These are phyloP conservation scores for Neodidymelliopsis sp. DNA, from an alignment of 2,329 filamentous ascomycete species.

Conservation along the genomic window DNA sequence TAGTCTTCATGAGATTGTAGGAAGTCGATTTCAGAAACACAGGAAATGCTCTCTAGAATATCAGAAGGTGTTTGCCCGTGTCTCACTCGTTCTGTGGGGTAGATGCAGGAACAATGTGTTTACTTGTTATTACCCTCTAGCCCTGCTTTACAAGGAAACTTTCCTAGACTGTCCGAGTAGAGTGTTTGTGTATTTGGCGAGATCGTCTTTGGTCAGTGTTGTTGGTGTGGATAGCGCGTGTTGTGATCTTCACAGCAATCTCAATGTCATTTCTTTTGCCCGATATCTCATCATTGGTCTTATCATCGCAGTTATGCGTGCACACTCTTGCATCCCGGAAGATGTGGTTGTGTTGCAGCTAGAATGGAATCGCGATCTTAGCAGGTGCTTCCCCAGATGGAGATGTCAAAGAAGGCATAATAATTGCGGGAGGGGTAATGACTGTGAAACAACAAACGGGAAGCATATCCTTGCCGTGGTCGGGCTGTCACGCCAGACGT, in stretches of 20 bases:
- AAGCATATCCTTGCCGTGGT: slow-evolving; percentile 9
- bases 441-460: slow-evolving; percentile 10
- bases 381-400: slow-evolving; percentile 13
- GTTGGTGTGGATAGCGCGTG: not conserved
- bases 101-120: too few species aligned
- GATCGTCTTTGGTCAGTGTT: not conserved
- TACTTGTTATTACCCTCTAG: too few species aligned
- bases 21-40: too few species aligned
- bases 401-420: slow-evolving; percentile 11
- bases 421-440: slow-evolving; percentile 4
- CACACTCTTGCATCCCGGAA: not conserved
- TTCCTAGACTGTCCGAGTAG: not conserved
- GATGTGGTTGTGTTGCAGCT: not conserved
- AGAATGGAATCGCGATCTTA: not conserved
- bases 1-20: too few species aligned
- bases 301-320: not conserved
- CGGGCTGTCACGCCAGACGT: not conserved
- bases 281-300: not conserved
- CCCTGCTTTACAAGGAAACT: too few species aligned
- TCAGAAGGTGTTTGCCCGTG: too few species aligned
- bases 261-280: not conserved
- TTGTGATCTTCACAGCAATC: slow-evolving; percentile 5
- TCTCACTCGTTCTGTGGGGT: too few species aligned
- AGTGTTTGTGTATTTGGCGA: not conserved
- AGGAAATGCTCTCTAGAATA: too few species aligned